Evolutionary conservation across 2,329 filamentous ascomycete genomes (phyloP).

Genomic region (Chrysosporium keratinophilum): DNA sequence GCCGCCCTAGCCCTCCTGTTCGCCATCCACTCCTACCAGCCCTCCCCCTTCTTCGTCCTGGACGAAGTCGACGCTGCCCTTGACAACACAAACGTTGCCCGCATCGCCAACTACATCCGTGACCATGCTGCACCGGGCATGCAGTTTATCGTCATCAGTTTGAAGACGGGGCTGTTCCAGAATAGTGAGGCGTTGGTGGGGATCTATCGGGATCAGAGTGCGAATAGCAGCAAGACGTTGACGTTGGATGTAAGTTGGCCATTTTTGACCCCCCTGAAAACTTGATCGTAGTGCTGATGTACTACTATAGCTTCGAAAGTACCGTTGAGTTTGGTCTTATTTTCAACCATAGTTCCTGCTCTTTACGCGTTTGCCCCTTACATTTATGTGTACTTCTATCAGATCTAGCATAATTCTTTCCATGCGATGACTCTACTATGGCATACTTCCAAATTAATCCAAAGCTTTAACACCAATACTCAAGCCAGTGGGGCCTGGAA

Average conservation of each 20-base stretch:
- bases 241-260: constrained; percentile 77
- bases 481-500: no score
- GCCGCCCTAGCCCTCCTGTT: constrained; percentile 92
- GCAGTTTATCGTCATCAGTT: constrained; percentile 96
- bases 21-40: constrained; percentile 92
- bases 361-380: background rate
- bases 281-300: constrained; percentile 2
- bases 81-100: constrained; percentile 94
- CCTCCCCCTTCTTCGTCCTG: constrained; percentile 91
- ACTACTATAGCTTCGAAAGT: constrained; percentile 18
- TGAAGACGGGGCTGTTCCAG: constrained; percentile 93
- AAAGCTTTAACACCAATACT: no score
- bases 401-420: background rate
- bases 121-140: constrained; percentile 92
- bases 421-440: no score
- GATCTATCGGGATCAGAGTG: constrained; percentile 87
- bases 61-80: constrained; percentile 96
- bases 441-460: no score
- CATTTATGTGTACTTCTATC: background rate
- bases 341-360: background rate
- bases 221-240: constrained; percentile 82
- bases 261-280: background rate
- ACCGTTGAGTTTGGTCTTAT: constrained; percentile 9
- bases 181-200: constrained; percentile 92
- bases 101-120: constrained; percentile 91